Evolutionary conservation across 805 yeast species (phyloP).

Genomic region (Cyberlindnera bimundalis): DNA sequence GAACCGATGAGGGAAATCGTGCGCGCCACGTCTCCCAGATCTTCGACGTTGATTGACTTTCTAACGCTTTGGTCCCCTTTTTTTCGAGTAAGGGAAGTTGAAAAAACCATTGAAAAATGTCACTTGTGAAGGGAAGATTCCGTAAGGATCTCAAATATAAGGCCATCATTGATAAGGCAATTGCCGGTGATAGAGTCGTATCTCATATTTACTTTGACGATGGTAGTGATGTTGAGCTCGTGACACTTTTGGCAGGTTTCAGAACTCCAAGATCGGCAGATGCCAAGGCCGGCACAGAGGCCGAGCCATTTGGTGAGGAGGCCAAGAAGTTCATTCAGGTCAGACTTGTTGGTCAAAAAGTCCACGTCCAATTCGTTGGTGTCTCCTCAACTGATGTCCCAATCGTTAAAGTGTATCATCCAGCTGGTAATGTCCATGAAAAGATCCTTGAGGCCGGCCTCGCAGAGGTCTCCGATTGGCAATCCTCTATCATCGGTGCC

Average conservation of each 20-base stretch:
- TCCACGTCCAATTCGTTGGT: conserved; percentile 56
- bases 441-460: conserved; percentile 65
- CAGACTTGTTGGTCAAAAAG: conserved; percentile 58
- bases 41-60: neutral
- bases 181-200: conserved; percentile 75
- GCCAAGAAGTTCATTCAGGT: conserved; percentile 63
- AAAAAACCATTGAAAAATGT: neutral
- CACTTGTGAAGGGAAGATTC: conserved; percentile 27
- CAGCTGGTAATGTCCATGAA: conserved; percentile 75
- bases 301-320: conserved; percentile 61
- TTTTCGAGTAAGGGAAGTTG: neutral
- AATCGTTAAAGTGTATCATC: conserved; percentile 57
- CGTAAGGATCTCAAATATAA: conserved; percentile 27
- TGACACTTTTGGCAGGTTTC: conserved; percentile 70
- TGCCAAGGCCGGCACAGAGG: conserved; percentile 32
- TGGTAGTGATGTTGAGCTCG: conserved; percentile 52
- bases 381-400: conserved; percentile 59
- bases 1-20: too few relatives aligned
- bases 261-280: conserved; percentile 65
- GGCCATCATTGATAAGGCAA: conserved; percentile 70
- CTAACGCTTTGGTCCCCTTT: neutral
- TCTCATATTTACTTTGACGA: conserved; percentile 49
- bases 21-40: conserved; percentile 1
- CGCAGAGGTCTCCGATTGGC: conserved; percentile 80
- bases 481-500: conserved; percentile 64